Base-by-base conservation (phyloP, 345 rosid species). In the Linum lewisii region DNA sequence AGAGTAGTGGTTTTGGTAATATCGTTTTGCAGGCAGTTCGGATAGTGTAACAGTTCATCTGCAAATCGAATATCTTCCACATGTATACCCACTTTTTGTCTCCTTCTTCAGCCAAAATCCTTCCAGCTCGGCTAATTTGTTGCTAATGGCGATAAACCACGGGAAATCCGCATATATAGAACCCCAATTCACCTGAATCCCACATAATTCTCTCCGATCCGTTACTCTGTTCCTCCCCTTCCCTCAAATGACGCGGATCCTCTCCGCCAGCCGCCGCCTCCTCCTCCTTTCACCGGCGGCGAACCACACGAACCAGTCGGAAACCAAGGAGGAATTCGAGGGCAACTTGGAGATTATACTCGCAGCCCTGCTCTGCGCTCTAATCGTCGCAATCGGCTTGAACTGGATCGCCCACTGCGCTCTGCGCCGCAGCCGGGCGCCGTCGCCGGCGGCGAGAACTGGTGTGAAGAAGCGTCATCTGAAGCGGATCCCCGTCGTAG, bases 321-420 rank as follows among this genome's bases (percentile, higher is more conserved):
- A 23, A 18, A 52, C 4, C 55, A 7, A 23, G 55, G 10, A 23
- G 7, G 23, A 52, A 9, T 70, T 70, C 45, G 74, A 70, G 65
- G 29, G 69, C 19, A 70, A 64, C 59, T 64, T 65, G 66, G 69
- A 64, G 14, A 70, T 70, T 4, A 64, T 70, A 13, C 21, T 70
- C 42, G 74, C 69, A 1, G 74, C 66, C 36, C 54, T 70, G 36
- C 22, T 70, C 18, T 70, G 69, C n/a, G 69, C 74, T 2, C 23
- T 70, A 2, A 60, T 70, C 3, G 63, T 69, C 7, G 74, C 69
- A 7, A n/a, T 70, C 3, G 74, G 74, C 9, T 50, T 70, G 47
- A 70, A 70, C 44, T 70, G 69, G 3, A 60, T 70, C 19, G 69
- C 60, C 54, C 69, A 68, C 5, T 70, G 74, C 49, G 69, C 65